Conservation (phyloP, 1,139 yeast species). For the Magnusiomyces sp. region DNA sequence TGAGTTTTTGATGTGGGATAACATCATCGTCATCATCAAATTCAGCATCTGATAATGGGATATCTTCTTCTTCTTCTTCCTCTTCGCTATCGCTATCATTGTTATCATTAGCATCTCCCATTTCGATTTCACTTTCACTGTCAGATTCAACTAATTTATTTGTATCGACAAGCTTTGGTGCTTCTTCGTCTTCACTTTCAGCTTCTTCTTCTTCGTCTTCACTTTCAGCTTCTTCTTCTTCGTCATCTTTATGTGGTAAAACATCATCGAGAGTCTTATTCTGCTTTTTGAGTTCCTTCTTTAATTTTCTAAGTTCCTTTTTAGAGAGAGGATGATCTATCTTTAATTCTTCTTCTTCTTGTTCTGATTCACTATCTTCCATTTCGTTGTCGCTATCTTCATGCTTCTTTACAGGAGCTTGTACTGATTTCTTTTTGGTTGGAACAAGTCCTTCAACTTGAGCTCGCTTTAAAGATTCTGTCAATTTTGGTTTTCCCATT, state of each 20-base stretch:
- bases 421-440: neutral
- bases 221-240: conserved; percentile 14
- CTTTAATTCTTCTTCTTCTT: conserved; percentile 19
- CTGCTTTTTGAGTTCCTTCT: conserved; percentile 15
- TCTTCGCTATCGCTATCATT: conserved; percentile 28
- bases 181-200: conserved; percentile 15
- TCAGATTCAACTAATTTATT: conserved; percentile 15
- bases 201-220: no score
- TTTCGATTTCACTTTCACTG: conserved; percentile 15
- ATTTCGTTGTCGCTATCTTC: conserved; percentile 12
- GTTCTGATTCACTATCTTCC: conserved; percentile 14
- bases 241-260: conserved; percentile 14
- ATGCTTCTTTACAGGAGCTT: conserved; percentile 1
- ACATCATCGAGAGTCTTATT: conserved; percentile 17
- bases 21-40: conserved; percentile 84
- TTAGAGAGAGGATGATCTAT: conserved; percentile 22
- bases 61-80: conserved; percentile 44
- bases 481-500: conserved; percentile 3
- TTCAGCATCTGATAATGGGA: conserved; percentile 45
- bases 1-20: conserved; percentile 82
- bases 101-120: conserved; percentile 23
- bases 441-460: neutral
- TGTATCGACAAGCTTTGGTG: conserved; percentile 13
- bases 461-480: conserved; percentile 2
- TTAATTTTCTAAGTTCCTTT: conserved; percentile 22